Evolutionary conservation across 495 filamentous ascomycete genomes (phyloP).

Genomic region (Hyaloscypha bicolor): DNA sequence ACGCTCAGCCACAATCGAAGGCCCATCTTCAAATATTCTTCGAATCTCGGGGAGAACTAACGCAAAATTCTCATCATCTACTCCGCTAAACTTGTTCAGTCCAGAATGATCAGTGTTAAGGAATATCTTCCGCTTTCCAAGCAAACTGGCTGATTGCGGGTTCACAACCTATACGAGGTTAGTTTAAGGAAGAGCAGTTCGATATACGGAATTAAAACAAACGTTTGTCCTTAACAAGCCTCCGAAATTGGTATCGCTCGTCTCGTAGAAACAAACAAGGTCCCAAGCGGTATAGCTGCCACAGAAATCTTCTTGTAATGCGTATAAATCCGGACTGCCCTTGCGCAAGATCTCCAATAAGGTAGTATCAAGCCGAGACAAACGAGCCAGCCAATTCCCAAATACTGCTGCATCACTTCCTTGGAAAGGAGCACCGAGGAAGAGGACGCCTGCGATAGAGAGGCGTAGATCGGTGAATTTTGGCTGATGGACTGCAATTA

Average conservation of each 20-base stretch:
- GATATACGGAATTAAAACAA: constrained; percentile 8
- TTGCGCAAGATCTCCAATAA: constrained; percentile 13
- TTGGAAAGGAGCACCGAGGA: constrained; percentile 22
- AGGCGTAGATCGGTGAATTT: constrained; percentile 13
- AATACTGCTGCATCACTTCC: constrained; percentile 17
- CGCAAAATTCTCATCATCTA: constrained; percentile 20
- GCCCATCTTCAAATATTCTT: constrained; percentile 16
- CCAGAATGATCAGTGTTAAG: constrained; percentile 21
- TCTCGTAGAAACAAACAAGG: constrained; percentile 23
- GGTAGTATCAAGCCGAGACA: constrained; percentile 2
- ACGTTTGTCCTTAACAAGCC: background rate
- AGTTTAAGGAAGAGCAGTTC: background rate
- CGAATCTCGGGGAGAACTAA: constrained; percentile 17
- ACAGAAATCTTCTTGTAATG: constrained; percentile 10
- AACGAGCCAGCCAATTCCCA: constrained; percentile 12
- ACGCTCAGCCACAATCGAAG: constrained; percentile 15
- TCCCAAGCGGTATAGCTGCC: constrained; percentile 18
- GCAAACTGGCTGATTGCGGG: constrained; percentile 18
- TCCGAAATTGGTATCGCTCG: background rate
- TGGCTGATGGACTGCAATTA: constrained; percentile 4
- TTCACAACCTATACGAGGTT: constrained; percentile 1
- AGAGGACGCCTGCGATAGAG: constrained; percentile 21
- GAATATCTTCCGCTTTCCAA: constrained; percentile 19
- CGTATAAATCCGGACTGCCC: constrained; percentile 5
- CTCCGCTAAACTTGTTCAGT: constrained; percentile 26